phyloP scores from a whole-genome alignment of 345 rosid genomes.

The Combretum micranthum region DNA sequence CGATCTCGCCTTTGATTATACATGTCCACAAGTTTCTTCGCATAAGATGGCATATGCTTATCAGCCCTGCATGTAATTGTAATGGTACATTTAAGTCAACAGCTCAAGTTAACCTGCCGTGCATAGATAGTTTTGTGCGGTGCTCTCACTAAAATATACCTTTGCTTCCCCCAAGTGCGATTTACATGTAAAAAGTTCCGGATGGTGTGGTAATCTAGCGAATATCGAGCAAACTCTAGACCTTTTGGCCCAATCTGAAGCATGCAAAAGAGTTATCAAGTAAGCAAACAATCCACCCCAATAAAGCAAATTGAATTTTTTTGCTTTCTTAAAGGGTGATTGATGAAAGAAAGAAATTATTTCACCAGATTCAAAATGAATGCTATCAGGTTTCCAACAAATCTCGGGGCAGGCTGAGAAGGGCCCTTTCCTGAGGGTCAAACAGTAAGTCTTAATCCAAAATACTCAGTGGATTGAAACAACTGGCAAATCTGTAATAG shows the following conservation, averaged over 20 bases:
- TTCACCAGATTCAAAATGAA: slow-evolving; percentile 71
- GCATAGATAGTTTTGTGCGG: too few relatives aligned
- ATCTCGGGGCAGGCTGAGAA: slow-evolving; percentile 75
- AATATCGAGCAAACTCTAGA: slow-evolving; percentile 92
- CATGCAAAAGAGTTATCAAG: background rate
- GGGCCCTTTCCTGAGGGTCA: slow-evolving; percentile 70
- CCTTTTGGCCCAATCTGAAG: slow-evolving; percentile 92
- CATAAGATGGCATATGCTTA: slow-evolving; percentile 69
- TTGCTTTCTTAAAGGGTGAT: background rate
- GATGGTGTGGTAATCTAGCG: slow-evolving; percentile 92
- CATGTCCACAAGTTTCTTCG: slow-evolving; percentile 70
- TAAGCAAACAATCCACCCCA: too few relatives aligned
- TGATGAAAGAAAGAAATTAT: background rate
- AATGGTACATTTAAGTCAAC: background rate
- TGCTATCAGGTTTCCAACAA: slow-evolving; percentile 78
- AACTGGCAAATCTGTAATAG: too few relatives aligned
- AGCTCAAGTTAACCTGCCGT: too few relatives aligned
- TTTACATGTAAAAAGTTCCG: slow-evolving; percentile 73
- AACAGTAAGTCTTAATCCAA: background rate
- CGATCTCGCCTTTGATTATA: slow-evolving; percentile 77
- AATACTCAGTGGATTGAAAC: too few relatives aligned
- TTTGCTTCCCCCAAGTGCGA: slow-evolving; percentile 79
- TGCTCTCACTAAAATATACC: slow-evolving; percentile 29
- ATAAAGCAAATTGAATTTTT: background rate
- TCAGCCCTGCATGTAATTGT: slow-evolving; percentile 58